These are phyloP conservation scores for Solanum chiquidenum DNA, from an alignment of 257 asterid genomes.

Conservation along the genomic window DNA sequence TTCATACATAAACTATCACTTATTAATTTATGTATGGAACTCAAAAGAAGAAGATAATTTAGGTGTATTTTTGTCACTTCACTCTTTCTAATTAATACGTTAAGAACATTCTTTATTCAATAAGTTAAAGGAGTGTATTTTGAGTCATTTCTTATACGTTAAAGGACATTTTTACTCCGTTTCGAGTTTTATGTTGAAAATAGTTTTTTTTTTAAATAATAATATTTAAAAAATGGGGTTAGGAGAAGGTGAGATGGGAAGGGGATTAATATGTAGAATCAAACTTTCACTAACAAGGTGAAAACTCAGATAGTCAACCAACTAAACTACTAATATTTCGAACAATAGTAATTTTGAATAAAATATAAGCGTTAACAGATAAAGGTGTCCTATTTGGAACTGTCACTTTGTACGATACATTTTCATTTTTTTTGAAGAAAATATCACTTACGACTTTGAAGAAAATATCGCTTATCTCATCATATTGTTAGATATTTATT, in stretches of 20 bases:
- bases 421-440: neutral
- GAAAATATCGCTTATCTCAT: neutral
- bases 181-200: neutral
- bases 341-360: no score
- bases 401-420: neutral
- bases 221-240: no score
- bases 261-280: no score
- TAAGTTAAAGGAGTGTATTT: neutral
- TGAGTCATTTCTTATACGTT: no score
- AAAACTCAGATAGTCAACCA: rapidly evolving
- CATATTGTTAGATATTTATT: neutral
- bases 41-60: no score
- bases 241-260: neutral
- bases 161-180: neutral
- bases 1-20: no score
- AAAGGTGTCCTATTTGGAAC: neutral
- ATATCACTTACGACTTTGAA: no score
- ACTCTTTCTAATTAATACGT: neutral
- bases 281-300: no score
- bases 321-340: no score
- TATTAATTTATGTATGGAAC: neutral
- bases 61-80: neutral
- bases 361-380: no score
- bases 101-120: neutral
- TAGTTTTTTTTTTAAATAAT: no score